phyloP scores from a whole-genome alignment of 1,139 yeast genomes.

The Hyphopichia khmerensis region DNA sequence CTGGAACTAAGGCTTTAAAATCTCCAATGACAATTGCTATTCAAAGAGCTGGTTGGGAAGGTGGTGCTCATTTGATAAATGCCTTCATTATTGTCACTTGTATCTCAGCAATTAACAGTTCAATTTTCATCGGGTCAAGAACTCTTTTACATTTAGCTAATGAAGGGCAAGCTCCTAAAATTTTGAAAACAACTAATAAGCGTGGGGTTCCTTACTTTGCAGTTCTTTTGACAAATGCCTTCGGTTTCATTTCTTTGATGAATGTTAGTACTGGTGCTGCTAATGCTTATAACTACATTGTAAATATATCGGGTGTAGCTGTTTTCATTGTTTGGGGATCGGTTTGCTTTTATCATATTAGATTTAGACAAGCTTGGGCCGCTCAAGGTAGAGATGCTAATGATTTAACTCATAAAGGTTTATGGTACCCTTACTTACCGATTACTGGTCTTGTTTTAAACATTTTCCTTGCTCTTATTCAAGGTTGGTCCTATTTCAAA shows the following conservation, averaged over 20 bases:
- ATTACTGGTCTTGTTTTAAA: slow-evolving; percentile 51
- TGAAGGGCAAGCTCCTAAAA: slow-evolving; percentile 49
- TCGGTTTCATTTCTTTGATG: slow-evolving; percentile 52
- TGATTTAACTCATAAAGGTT: slow-evolving; percentile 55
- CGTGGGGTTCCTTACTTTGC: slow-evolving; percentile 53
- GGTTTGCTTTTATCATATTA: slow-evolving; percentile 48
- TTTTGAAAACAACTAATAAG: slow-evolving; percentile 41
- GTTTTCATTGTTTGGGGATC: slow-evolving; percentile 59
- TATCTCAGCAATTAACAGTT: slow-evolving; percentile 53
- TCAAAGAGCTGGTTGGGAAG: slow-evolving; percentile 46
- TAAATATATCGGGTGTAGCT: slow-evolving; percentile 55
- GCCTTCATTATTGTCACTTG: slow-evolving; percentile 53
- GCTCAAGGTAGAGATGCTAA: slow-evolving; percentile 42
- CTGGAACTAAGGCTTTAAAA: slow-evolving; percentile 26
- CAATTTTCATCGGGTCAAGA: slow-evolving; percentile 53
- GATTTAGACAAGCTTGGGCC: slow-evolving; percentile 51
- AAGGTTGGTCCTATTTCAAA: slow-evolving; percentile 65
- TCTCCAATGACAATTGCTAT: slow-evolving; percentile 48
- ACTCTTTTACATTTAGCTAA: slow-evolving; percentile 50
- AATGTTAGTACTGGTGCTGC: slow-evolving; percentile 54
- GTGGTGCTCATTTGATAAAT: slow-evolving; percentile 51
- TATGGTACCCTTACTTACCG: slow-evolving; percentile 54
- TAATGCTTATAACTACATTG: slow-evolving; percentile 52
- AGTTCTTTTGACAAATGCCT: slow-evolving; percentile 45
- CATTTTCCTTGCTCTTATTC: slow-evolving; percentile 56